phyloP scores from a whole-genome alignment of 1,139 yeast species.

The Sugiyamaella pinicola region DNA sequence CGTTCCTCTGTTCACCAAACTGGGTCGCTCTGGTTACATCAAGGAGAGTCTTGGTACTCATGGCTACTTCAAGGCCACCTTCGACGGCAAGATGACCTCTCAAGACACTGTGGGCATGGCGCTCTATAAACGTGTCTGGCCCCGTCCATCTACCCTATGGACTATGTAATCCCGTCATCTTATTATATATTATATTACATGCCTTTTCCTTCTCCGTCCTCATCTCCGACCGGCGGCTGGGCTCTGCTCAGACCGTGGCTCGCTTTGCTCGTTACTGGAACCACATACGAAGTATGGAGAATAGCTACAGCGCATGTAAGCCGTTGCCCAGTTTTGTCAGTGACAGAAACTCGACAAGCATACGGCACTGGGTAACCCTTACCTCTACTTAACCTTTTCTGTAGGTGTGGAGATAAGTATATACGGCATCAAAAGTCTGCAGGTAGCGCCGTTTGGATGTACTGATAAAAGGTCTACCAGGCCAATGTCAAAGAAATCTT shows the following conservation, averaged over 20 bases:
- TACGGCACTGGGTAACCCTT: conserved; percentile 2
- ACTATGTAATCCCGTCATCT: conserved; percentile 14
- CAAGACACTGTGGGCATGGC: conserved; percentile 97
- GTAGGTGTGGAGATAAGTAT: not conserved
- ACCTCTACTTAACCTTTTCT: not conserved
- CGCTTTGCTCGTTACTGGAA: too few relatives aligned
- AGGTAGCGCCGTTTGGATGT: conserved; percentile 1
- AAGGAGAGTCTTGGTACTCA: conserved; percentile 97
- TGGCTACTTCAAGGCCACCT: conserved; percentile 95
- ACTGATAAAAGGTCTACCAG: not conserved
- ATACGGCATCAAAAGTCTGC: conserved; percentile 6
- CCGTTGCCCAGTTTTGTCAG: not conserved
- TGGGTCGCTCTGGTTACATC: conserved; percentile 91
- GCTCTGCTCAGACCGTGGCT: conserved; percentile 4
- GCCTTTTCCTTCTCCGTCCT: too few relatives aligned
- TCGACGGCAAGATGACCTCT: conserved; percentile 86
- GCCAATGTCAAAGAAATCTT: not conserved
- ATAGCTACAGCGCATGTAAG: not conserved
- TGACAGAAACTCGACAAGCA: not conserved
- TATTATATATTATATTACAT: not conserved
- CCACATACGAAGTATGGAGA: too few relatives aligned
- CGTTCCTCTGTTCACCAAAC: conserved; percentile 87
- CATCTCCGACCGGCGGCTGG: conserved; percentile 12
- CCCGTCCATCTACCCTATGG: conserved; percentile 42
- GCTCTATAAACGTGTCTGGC: conserved; percentile 92